Evolutionary conservation across 208 protist genomes (phyloP), one percentile per base, ranked within the genome.

Genomic region (Acanthamoeba castellanii): DNA sequence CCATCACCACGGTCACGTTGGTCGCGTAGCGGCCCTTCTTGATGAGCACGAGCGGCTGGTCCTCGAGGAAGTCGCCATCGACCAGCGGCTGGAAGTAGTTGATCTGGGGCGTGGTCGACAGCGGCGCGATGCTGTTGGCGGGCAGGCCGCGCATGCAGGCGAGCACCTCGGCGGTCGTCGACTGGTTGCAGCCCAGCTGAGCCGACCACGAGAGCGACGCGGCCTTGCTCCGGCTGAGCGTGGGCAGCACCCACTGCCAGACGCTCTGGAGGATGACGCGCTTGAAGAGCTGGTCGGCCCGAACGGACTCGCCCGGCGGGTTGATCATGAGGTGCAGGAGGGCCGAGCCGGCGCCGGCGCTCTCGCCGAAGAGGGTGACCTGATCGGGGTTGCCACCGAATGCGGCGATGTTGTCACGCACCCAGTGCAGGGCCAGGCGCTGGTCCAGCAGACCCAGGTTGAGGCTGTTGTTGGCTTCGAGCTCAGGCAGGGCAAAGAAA

Each of bases 301-400:
- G 7, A 2, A 52, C 37, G 25, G 74, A 52, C 74, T 84, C 74
- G 14, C 74, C 74, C 16, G 74, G 74, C 7, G 37, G 37, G 42
- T 47, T 84, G 74, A 84, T 52, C 74, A 84, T 84, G 42, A 84
- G 74, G 27, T 84, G 74, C 74, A 84, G 42, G 22, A 84, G 74
- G 25, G 32, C 42, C 32, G 74, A 84, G 11, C 74, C 74, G 42
- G 37, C 74, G 74, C 74, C 74, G 37, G 82, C 82, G 27, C 82
- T 90, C 55, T 90, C 55, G 4, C 82, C 82, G 52, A 90, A 70
- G 32, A 90, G 22, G 42, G 82, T 90, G 20, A 90, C 57, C 30
- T 68, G 8, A 4, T 90, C 34, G 30, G 92, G 92, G 64, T 95
- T 70, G 81, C 93, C 93, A 37, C 93, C 93, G 68, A 95, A 95